Percentiles rank a stretch among this genome's conserved stretches.
Evolutionary conservation across 2,329 filamentous ascomycete species (phyloP).

Genomic region (Penicillium hesseltinei): DNA sequence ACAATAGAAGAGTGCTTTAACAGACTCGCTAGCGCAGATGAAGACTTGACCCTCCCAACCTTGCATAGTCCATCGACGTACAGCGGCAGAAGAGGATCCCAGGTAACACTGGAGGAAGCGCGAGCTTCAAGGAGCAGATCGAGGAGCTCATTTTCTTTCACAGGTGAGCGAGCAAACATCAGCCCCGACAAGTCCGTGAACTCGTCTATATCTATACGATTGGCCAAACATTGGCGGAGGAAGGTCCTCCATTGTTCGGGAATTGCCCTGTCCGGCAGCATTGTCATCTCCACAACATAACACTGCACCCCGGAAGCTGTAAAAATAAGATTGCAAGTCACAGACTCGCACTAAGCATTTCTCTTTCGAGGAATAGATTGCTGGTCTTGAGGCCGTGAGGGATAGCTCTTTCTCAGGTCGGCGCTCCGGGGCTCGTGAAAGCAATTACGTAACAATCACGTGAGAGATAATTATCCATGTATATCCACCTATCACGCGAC

Average conservation of each 20-base stretch:
- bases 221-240: constrained; percentile 37
- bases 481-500: not conserved
- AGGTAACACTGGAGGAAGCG: constrained; percentile 33
- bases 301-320: constrained; percentile 2
- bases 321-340: not conserved
- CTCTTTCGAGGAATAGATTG: not conserved
- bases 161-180: constrained; percentile 31
- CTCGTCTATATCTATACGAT: constrained; percentile 38
- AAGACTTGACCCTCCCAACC: constrained; percentile 32
- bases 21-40: constrained; percentile 34
- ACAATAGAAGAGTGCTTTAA: constrained; percentile 38
- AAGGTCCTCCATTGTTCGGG: constrained; percentile 40
- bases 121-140: constrained; percentile 38
- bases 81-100: constrained; percentile 44
- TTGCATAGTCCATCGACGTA: constrained; percentile 42
- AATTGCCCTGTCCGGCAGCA: constrained; percentile 23
- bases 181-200: constrained; percentile 40
- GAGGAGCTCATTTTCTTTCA: constrained; percentile 34
- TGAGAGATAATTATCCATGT: not conserved
- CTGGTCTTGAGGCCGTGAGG: not conserved
- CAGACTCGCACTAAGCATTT: not conserved
- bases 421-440: not conserved
- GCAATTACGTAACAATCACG: not conserved
- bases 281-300: constrained; percentile 14
- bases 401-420: constrained; percentile 4